These are phyloP conservation scores for Tetrahymena borealis DNA, from an alignment of 73 alveolate genomes.

Conservation along the genomic window DNA sequence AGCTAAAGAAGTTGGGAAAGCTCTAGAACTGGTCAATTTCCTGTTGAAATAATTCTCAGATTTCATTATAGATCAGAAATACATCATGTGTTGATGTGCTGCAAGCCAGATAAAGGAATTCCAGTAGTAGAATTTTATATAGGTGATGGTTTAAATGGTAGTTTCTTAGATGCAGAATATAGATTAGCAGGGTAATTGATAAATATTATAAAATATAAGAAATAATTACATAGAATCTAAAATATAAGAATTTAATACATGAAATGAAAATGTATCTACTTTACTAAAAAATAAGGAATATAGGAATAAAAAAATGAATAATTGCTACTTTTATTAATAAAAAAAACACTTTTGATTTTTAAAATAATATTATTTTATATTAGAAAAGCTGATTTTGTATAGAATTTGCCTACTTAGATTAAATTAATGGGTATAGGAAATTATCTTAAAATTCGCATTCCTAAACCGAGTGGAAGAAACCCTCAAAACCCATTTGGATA, in stretches of 20 bases:
- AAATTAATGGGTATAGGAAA: slow-evolving; percentile 79
- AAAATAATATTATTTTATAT: background rate
- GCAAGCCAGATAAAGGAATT: slow-evolving; percentile 84
- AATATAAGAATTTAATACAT: background rate
- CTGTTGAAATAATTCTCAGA: slow-evolving; percentile 84
- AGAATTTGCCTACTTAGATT: slow-evolving; percentile 50
- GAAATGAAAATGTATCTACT: too few species aligned
- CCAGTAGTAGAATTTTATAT: slow-evolving; percentile 85
- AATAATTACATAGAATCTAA: background rate
- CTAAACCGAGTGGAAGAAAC: slow-evolving; percentile 70
- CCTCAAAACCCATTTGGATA: slow-evolving; percentile 89
- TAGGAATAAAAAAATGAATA: too few species aligned
- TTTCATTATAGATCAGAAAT: slow-evolving; percentile 82
- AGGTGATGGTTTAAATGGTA: slow-evolving; percentile 94
- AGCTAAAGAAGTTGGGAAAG: slow-evolving; percentile 84
- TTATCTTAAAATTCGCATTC: slow-evolving; percentile 75
- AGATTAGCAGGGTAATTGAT: slow-evolving; percentile 40
- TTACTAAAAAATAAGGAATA: too few species aligned
- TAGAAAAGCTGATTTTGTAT: slow-evolving; percentile 33
- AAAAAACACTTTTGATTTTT: background rate
- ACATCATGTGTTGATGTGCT: slow-evolving; percentile 72
- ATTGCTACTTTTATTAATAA: too few species aligned
- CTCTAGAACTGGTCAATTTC: slow-evolving; percentile 81
- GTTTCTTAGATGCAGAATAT: slow-evolving; percentile 90
- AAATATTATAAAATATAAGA: background rate